Evolutionary conservation across 1,139 yeast genomes (phyloP).

Genomic region (Pichiaceae sp.): DNA sequence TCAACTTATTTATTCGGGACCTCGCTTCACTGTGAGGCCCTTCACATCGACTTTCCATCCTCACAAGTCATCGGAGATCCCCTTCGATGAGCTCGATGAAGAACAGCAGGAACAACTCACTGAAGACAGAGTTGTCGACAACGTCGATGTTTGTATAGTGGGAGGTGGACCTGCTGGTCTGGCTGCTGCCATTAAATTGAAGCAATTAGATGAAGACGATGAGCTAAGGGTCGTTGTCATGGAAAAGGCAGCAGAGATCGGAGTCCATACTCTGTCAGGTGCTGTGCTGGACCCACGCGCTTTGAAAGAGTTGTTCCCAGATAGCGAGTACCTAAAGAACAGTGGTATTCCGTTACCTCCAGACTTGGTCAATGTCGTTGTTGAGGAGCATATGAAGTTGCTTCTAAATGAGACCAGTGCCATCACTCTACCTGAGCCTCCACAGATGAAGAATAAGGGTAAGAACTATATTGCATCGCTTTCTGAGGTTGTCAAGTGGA

Average conservation of each 20-base stretch:
- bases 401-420: constrained; percentile 45
- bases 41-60: no score
- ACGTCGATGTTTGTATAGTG: constrained; percentile 88
- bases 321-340: constrained; percentile 40
- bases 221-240: constrained; percentile 77
- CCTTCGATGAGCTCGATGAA: constrained; percentile 28
- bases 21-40: no score
- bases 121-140: constrained; percentile 70
- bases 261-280: constrained; percentile 86
- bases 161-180: constrained; percentile 99
- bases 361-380: constrained; percentile 68
- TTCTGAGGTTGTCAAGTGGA: constrained; percentile 71
- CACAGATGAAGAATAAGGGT: constrained; percentile 75
- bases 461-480: constrained; percentile 81
- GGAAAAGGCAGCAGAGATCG: constrained; percentile 91
- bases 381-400: constrained; percentile 60
- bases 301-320: constrained; percentile 76
- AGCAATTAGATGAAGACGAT: constrained; percentile 70
- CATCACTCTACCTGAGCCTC: constrained; percentile 83
- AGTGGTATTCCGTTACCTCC: constrained; percentile 66
- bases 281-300: constrained; percentile 91
- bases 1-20: no score
- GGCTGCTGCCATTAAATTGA: constrained; percentile 83
- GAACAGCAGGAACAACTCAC: constrained; percentile 39
- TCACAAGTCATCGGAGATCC: constrained; percentile 23